Evolutionary conservation across 768 basidiomycete genomes (phyloP), one percentile per base, ranked within the genome.

Genomic region (Tricholoma terreum): DNA sequence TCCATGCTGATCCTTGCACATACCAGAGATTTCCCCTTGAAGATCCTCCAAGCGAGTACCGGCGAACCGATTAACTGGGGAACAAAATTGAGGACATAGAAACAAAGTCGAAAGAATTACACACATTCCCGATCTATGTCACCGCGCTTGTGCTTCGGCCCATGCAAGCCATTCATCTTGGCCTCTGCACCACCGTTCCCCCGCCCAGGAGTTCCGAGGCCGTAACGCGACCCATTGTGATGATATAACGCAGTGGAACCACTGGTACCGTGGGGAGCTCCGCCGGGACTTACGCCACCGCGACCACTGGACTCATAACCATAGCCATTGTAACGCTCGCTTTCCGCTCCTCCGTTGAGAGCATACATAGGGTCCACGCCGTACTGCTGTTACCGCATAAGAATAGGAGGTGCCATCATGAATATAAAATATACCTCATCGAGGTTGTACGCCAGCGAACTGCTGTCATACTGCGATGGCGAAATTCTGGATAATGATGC

Each of bases 1-100:
- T n/a, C 97, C 97, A 72, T 98, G 96, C 73, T 99, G 97, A 73
- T 99, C 97, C 71, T 98, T 98, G 84, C 97, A 98, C 15, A 99
- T 75, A 0, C 84, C 79, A 12, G 94, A 86, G 58, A 99, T 96
- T 73, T 99, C 96, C 57, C 96, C 96, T 63, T 90, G 88, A 21
- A 99, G 77, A 66, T 99, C 97, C 69, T 99, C 97, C 54, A 99
- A 79, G 42, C 94, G 87, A 30, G 94, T 95, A 6, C 96, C 96
- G 30, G 96, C 89, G 69, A 98, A 99, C 5, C 97, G 89, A 76
- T 99, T 99, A 73, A 95, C 94, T 94, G 54, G 0, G 10, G 27
- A 38, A 51, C 45, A 52, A 52, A 45, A 30, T 12, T 54, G 2
- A 48, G 54, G 56, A 31, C 46, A 46, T 15, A n/a, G 9, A n/a